Base-by-base conservation (phyloP, 768 basidiomycete genomes). In the Boletellus emodensis region DNA sequence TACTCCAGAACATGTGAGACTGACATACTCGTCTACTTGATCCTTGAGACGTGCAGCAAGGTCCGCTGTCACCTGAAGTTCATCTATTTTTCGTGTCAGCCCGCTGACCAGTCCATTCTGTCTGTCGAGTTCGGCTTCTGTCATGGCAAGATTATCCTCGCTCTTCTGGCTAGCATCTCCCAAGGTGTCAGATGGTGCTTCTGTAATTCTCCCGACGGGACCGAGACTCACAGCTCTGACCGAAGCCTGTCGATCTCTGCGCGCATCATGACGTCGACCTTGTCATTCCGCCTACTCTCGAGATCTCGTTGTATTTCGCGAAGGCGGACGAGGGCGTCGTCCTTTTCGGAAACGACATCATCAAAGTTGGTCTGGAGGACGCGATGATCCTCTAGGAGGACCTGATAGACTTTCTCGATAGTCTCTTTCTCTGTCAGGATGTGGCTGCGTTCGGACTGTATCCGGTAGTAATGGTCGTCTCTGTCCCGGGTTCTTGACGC, bases 401-500 rank as follows among this genome's bases (percentile, higher is more conserved):
- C 60, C 59, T 88, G 83, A 64, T 92, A 93, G 22, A 84, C 82
- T 56, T 86, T 87, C 66, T 94, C 84, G 4, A 96, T 71, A 0
- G 87, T 85, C 62, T 92, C 88, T 67, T 95, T 95, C 72, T 94
- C 91, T 4, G 81, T 76, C 13, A 86, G 73, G 46, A 93, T 79
- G 54, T 82, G 82, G 53, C 83, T 87, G 50, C 83, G 78, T 61
- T 89, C 92, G 5, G 80, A 86, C 61, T 93, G 91, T 49, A 93
- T 83, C 45, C 77, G 78, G 66, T 93, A 92, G 65, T 90, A 94
- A 58, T 92, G 90, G 64, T 93, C 89, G 63, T 93, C 90, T 67
- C 89, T 90, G 63, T 51, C 50, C 38, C 44, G 41, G 41, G 33
- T 40, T 56, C 50, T 46, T 51, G 56, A 35, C 46, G 38, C 40